These are phyloP conservation scores for Wickerhamomyces strasburgensis DNA, from an alignment of 805 yeast genomes.

Conservation along the genomic window DNA sequence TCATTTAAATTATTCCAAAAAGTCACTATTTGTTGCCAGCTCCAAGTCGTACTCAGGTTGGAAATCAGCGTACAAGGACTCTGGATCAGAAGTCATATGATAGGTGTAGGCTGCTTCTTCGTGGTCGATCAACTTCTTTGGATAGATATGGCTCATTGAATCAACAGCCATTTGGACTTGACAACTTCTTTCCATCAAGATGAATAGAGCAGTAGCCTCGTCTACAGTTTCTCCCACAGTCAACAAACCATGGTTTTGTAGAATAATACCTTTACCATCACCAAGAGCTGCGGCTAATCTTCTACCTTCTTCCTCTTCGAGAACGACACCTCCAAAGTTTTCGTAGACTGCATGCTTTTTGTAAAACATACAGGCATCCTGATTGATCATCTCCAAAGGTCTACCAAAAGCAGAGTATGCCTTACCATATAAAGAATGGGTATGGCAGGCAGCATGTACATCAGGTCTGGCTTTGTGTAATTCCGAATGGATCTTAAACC, in stretches of 20 bases:
- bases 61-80: constrained; percentile 64
- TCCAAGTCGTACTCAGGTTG: constrained; percentile 64
- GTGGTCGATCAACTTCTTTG: constrained; percentile 43
- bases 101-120: constrained; percentile 66
- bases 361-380: constrained; percentile 68
- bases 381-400: constrained; percentile 74
- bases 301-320: constrained; percentile 59
- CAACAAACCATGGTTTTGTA: constrained; percentile 69
- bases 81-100: constrained; percentile 58
- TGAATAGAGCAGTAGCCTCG: constrained; percentile 66
- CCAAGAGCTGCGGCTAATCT: constrained; percentile 60
- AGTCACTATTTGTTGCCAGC: constrained; percentile 27
- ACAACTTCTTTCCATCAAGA: constrained; percentile 59
- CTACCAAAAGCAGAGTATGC: constrained; percentile 61
- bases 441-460: constrained; percentile 67
- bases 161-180: constrained; percentile 63
- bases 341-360: constrained; percentile 59
- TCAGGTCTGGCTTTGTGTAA: constrained; percentile 66
- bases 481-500: constrained; percentile 65
- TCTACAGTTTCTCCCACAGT: constrained; percentile 69
- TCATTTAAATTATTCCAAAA: constrained; percentile 11
- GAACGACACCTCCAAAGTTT: constrained; percentile 76
- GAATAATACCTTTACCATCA: constrained; percentile 46
- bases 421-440: constrained; percentile 62
- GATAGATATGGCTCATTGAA: constrained; percentile 35